These are phyloP conservation scores for Pestalotiopsis sp. DNA, from an alignment of 2,329 filamentous ascomycete genomes.

Conservation along the genomic window DNA sequence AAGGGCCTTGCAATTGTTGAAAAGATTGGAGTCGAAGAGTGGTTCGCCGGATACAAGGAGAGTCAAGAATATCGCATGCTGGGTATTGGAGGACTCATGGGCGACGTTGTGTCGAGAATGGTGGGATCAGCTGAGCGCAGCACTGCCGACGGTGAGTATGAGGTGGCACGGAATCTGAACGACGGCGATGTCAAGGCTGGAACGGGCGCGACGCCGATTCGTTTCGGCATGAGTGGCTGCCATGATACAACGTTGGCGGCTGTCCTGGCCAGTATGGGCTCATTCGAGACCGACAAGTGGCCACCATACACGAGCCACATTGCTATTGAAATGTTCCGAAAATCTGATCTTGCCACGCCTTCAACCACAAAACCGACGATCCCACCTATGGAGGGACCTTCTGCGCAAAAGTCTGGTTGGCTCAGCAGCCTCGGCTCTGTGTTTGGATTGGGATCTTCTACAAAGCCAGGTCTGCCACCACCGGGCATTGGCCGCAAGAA, in stretches of 20 bases:
- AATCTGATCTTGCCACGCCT: conserved; percentile 32
- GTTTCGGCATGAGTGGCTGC: conserved; percentile 81
- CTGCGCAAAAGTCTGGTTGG: conserved; percentile 25
- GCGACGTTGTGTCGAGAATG: conserved; percentile 80
- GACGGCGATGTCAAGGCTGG: conserved; percentile 33
- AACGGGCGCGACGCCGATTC: conserved; percentile 51
- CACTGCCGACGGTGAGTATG: conserved; percentile 54
- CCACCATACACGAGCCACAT: conserved; percentile 93
- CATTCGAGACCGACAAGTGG: conserved; percentile 75
- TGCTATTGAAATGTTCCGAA: conserved; percentile 85
- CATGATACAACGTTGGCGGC: conserved; percentile 92
- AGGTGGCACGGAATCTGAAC: conserved; percentile 35
- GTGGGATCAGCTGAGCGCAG: conserved; percentile 63
- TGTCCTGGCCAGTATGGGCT: conserved; percentile 75
- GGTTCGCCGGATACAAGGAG: conserved; percentile 87
- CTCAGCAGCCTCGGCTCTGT: conserved; percentile 33
- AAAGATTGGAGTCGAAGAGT: conserved; percentile 84
- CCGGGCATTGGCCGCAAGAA: conserved; percentile 62
- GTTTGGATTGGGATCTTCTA: conserved; percentile 16
- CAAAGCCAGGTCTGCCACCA: conserved; percentile 32
- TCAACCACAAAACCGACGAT: conserved; percentile 12
- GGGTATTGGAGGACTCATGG: conserved; percentile 83
- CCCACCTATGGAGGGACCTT: conserved; percentile 15
- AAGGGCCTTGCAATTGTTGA: conserved; percentile 69
- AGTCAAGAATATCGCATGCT: conserved; percentile 84